Base-by-base conservation (phyloP, 2,329 filamentous ascomycete species). In the Ophiostoma angusticollis region DNA sequence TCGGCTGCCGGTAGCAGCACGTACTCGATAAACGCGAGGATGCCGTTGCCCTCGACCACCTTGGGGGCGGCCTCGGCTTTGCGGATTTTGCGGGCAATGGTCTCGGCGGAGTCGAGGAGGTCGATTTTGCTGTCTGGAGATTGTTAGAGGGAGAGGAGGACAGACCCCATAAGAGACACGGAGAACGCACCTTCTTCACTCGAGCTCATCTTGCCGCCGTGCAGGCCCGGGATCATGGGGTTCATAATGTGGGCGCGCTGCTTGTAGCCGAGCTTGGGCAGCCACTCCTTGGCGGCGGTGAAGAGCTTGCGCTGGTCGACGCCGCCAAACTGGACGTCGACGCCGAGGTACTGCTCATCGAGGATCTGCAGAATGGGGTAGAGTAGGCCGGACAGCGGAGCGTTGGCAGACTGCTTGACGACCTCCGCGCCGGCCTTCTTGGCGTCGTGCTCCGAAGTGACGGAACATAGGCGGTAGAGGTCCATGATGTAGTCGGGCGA, bases 401-500 rank as follows among this genome's bases (percentile, higher is more conserved):
- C 75, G 52, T 89, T 86, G 41, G 74, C 72, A 4, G 80, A 77
- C 64, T 96, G 86, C 69, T 96, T 96, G 48, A 98, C 89, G 7
- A 96, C 76, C 60, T 96, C 91, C 2, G 85, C 83, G 28, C 89
- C 89, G 0, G 89, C 87, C 61, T 85, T 91, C 61, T 86, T 84
- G 13, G 86, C 84, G 53, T 91, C 78, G 54, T 87, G 77, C 60
- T 86, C 77, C 12, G 78, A 79, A 5, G 81, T 74, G 38, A 84
- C 60, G 4, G 74, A 74, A 32, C 70, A 72, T 47, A 96, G 58
- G 54, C 81, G 77, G 63, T 87, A 89, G 24, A 93, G 62, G 56
- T 96, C 89, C 83, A 94, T 91, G 44, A 79, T 74, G 63, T 95
- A 96, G 30, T 77, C 70, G 18, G 68, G 55, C 42, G 58, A 70